phyloP scores from a whole-genome alignment of 2,329 filamentous ascomycete species.

The Botrytis porri region DNA sequence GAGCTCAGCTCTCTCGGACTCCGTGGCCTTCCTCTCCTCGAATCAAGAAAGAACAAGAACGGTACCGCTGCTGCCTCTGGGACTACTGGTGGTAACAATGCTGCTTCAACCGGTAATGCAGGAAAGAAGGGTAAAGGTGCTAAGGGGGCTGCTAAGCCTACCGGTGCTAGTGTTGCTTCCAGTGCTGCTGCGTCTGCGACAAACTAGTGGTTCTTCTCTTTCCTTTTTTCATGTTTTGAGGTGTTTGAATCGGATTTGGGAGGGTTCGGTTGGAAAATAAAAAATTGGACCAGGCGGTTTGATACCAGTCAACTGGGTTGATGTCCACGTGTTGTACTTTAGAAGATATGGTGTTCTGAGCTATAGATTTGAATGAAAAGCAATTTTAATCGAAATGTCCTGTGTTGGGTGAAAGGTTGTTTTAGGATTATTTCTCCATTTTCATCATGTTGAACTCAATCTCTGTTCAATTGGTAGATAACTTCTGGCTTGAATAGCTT shows the following conservation, averaged over 20 bases:
- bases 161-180: not conserved
- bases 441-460: too few species aligned
- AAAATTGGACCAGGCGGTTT: not conserved
- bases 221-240: not conserved
- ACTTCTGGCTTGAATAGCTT: not conserved
- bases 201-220: not conserved
- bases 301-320: not conserved
- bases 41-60: slow-evolving; percentile 27
- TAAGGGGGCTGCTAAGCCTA: not conserved
- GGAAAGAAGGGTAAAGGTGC: not conserved
- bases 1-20: slow-evolving; percentile 24
- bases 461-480: not conserved
- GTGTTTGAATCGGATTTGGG: not conserved
- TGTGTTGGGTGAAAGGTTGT: not conserved
- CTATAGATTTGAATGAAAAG: not conserved
- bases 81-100: not conserved
- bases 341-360: not conserved
- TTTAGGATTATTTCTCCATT: not conserved
- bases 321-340: not conserved
- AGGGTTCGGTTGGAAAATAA: not conserved
- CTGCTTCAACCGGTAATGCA: not conserved
- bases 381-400: not conserved
- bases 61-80: slow-evolving; percentile 19
- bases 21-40: slow-evolving; percentile 24
- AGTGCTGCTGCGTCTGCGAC: not conserved